Conservation (phyloP, 495 filamentous ascomycete species). For the Aspergillus coremiiformis region DNA sequence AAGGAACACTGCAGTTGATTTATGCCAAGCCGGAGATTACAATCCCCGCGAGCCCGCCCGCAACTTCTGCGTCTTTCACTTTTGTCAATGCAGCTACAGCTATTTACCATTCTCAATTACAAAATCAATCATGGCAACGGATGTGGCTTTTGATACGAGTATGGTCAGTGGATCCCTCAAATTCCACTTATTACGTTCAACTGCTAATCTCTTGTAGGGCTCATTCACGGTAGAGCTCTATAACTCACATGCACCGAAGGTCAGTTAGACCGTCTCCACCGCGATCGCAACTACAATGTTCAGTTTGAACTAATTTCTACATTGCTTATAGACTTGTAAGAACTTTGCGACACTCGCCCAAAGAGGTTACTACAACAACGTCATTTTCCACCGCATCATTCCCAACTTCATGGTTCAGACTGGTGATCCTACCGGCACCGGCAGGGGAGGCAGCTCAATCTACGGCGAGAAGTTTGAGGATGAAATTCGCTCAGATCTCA, state of each 20-base stretch:
- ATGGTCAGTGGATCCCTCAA: constrained; percentile 48
- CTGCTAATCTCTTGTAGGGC: constrained; percentile 47
- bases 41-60: constrained; percentile 8
- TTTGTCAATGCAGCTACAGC: not conserved
- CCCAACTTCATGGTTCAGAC: constrained; percentile 96
- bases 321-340: constrained; percentile 57
- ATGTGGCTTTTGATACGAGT: constrained; percentile 70
- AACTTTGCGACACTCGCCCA: constrained; percentile 77
- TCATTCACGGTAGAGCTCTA: constrained; percentile 86
- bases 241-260: constrained; percentile 66
- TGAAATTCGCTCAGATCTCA: constrained; percentile 69
- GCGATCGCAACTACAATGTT: not conserved
- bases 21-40: constrained; percentile 19
- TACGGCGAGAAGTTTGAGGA: constrained; percentile 95
- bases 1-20: constrained; percentile 4
- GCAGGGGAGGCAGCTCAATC: constrained; percentile 81
- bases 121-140: constrained; percentile 54
- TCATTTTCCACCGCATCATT: constrained; percentile 91
- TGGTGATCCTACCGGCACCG: constrained; percentile 93
- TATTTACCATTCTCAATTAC: not conserved
- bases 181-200: not conserved
- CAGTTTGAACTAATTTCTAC: constrained; percentile 11
- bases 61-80: constrained; percentile 1
- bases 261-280: constrained; percentile 15
- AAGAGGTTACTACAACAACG: constrained; percentile 78